Evolutionary conservation across 768 basidiomycete species (phyloP).

Genomic region (Polyporus arcularius): DNA sequence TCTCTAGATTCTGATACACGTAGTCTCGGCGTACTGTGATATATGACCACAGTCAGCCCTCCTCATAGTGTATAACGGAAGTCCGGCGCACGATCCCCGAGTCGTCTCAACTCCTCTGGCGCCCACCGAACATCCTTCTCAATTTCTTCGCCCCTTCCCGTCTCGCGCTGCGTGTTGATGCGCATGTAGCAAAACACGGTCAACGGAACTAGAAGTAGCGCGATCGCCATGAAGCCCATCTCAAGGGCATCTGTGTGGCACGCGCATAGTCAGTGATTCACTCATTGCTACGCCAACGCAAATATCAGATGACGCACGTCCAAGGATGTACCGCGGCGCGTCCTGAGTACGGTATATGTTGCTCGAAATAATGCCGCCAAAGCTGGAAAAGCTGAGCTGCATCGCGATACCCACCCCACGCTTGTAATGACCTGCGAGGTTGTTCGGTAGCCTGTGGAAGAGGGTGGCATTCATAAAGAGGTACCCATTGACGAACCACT

Average conservation of each 20-base stretch:
- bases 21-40: too few relatives aligned
- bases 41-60: not conserved
- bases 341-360: slow-evolving; percentile 65
- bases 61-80: slow-evolving; percentile 51
- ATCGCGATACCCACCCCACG: slow-evolving; percentile 68
- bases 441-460: slow-evolving; percentile 48
- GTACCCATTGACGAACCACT: not conserved
- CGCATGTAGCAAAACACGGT: slow-evolving; percentile 50
- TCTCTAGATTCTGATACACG: too few relatives aligned
- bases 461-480: too few relatives aligned
- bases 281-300: not conserved
- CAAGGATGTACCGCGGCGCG: slow-evolving; percentile 59
- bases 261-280: not conserved
- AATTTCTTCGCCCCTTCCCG: slow-evolving; percentile 32
- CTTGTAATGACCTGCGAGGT: slow-evolving; percentile 69
- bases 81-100: slow-evolving; percentile 66
- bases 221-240: slow-evolving; percentile 69
- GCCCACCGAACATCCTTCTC: slow-evolving; percentile 22
- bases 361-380: slow-evolving; percentile 62
- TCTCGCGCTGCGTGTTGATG: slow-evolving; percentile 58
- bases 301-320: slow-evolving; percentile 48
- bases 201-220: slow-evolving; percentile 52
- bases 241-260: slow-evolving; percentile 52
- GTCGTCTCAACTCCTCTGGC: slow-evolving; percentile 32
- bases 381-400: slow-evolving; percentile 71